phyloP scores from a whole-genome alignment of 2,329 filamentous ascomycete species.

The Pseudocercospora macadamiae region DNA sequence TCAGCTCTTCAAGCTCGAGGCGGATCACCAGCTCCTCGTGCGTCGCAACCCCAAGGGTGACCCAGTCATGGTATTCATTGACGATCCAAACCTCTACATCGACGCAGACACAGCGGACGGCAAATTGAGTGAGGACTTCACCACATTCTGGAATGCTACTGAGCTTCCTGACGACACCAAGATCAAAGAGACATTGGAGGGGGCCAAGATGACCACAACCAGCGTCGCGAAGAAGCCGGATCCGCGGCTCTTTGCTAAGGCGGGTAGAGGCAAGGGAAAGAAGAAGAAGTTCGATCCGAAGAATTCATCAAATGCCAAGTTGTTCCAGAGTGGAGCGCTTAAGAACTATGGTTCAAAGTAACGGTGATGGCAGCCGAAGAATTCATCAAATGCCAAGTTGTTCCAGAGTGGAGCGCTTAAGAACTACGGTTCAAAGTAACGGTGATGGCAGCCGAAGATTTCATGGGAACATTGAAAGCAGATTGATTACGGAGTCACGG shows the following conservation, averaged over 20 bases:
- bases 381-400: no score
- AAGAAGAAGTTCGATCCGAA: background rate
- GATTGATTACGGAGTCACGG: no score
- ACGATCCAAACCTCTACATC: background rate
- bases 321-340: background rate
- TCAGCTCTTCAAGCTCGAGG: background rate
- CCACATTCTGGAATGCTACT: background rate
- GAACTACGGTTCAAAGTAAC: no score
- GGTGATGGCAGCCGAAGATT: no score
- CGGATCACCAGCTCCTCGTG: background rate
- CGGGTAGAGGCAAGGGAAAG: background rate
- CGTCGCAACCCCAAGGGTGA: background rate
- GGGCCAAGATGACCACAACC: background rate
- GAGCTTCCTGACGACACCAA: background rate
- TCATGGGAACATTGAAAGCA: no score
- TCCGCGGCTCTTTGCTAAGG: background rate
- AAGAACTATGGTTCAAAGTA: background rate
- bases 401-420: no score
- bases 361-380: no score
- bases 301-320: background rate
- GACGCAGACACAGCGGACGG: background rate
- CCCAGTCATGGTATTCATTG: background rate
- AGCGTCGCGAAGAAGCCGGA: no score
- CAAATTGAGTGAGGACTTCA: background rate
- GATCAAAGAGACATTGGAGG: background rate